Conservation (phyloP, 2,329 filamentous ascomycete genomes). For the Penicillium crustosum region DNA sequence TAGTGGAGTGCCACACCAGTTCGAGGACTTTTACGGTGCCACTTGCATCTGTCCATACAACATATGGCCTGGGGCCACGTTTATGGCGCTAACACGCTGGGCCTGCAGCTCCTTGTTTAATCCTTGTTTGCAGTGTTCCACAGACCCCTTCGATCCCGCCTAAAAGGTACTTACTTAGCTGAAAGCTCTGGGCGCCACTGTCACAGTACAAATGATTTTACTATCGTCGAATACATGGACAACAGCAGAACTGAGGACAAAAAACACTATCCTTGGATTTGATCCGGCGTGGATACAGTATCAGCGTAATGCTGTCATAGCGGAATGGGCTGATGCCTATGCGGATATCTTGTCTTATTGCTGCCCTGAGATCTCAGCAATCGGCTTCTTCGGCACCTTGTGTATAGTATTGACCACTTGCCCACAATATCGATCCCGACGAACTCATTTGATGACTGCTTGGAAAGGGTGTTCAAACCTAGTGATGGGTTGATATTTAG, state of each 20-base stretch:
- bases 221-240: slow-evolving; percentile 33
- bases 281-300: slow-evolving; percentile 30
- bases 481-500: slow-evolving; percentile 22
- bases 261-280: slow-evolving; percentile 51
- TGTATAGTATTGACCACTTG: slow-evolving; percentile 40
- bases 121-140: slow-evolving; percentile 59
- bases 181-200: slow-evolving; percentile 49
- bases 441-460: slow-evolving; percentile 41
- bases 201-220: slow-evolving; percentile 29
- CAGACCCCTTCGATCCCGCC: slow-evolving; percentile 56
- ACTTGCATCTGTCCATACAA: slow-evolving; percentile 45
- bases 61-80: slow-evolving; percentile 57
- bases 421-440: slow-evolving; percentile 50
- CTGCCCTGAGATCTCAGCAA: slow-evolving; percentile 45
- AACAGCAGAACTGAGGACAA: slow-evolving; percentile 48
- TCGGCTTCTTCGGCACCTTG: slow-evolving; percentile 44
- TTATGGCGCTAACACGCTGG: slow-evolving; percentile 54
- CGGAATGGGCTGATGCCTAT: slow-evolving; percentile 27
- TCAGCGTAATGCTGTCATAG: background rate
- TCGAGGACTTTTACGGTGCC: background rate
- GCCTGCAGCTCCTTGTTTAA: slow-evolving; percentile 57
- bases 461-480: slow-evolving; percentile 47
- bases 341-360: slow-evolving; percentile 50
- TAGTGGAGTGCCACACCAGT: slow-evolving; percentile 46
- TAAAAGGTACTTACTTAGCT: slow-evolving; percentile 49